Evolutionary conservation across 768 basidiomycete species (phyloP), one percentile per base, ranked within the genome.

Genomic region (Amanita polypyramis): DNA sequence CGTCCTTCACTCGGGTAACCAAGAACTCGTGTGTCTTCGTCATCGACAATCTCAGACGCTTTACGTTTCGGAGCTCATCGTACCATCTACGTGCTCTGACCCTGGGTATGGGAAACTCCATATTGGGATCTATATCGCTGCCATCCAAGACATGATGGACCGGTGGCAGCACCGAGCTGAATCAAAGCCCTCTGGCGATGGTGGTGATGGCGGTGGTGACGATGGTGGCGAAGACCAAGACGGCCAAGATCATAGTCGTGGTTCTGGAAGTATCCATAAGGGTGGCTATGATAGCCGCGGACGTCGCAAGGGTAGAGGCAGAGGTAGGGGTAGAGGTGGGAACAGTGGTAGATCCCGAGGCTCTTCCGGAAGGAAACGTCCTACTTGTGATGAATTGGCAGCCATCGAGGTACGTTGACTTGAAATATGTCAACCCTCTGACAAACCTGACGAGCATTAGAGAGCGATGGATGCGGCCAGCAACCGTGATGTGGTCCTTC

Each of bases 91-190:
- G 1, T 56, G 58, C 36, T 10, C 33, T 2, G 27, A 56, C 9
- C 55, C 57, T n/a, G 40, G 40, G 40, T 55, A 54, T 42, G 46
- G 50, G 17, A 56, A 54, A 48, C 51, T 52, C 30, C 53, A 54
- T 35, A 40, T 56, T 33, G 50, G 51, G 12, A 50, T 52, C 19
- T 54, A 55, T 32, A 37, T 57, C 10, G 49, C 58, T 32, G 55
- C 54, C 5, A 50, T 59, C 47, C 49, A 55, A 49, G 56, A 57
- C 37, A 37, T 36, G 25, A 51, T 59, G 32, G 52, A 57, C 42
- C 52, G 55, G 14, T 36, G 44, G 49, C 36, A 29, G 37, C 54
- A 53, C 30, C 47, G 41, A 14, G 14, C n/a, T 9, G 3, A n/a
- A 48, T 40, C 19, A 7, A 6, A 43, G 29, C 17, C 30, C 17